Percentiles rank a stretch among this genome's conserved stretches.
Evolutionary conservation across 495 filamentous ascomycete genomes (phyloP).

Genomic region (Lentithecium fluviatile): DNA sequence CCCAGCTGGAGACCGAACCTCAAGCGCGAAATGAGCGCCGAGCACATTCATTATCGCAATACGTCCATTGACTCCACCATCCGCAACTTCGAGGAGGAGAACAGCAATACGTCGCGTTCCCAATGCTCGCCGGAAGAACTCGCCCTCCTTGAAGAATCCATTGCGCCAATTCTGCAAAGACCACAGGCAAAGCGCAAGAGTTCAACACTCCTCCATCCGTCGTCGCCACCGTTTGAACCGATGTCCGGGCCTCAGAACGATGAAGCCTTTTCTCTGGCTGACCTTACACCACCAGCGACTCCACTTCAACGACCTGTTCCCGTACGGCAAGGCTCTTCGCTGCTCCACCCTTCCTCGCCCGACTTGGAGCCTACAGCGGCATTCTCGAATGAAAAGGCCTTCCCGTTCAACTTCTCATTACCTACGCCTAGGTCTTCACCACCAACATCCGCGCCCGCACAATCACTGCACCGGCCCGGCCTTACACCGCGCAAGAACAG

Average conservation of each 20-base stretch:
- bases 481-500: slow-evolving; percentile 10
- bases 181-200: not conserved
- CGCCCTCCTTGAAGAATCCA: not conserved
- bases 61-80: slow-evolving; percentile 7
- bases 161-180: not conserved
- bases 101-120: not conserved
- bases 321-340: slow-evolving; percentile 6
- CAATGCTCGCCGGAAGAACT: not conserved
- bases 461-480: not conserved
- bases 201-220: slow-evolving; percentile 15
- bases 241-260: not conserved
- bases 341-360: slow-evolving; percentile 4
- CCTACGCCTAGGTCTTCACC: not conserved
- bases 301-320: not conserved
- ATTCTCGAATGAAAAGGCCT: not conserved
- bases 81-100: slow-evolving; percentile 13
- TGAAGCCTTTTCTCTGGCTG: not conserved
- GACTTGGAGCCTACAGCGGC: not conserved
- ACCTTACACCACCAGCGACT: not conserved
- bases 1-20: slow-evolving; percentile 20
- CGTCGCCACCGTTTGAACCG: not conserved
- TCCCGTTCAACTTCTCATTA: not conserved
- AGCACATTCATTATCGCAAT: not conserved
- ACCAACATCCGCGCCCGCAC: not conserved
- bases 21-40: slow-evolving; percentile 7